A percentile compares a stretch with the other conserved stretches of the same genome.
phyloP scores from a whole-genome alignment of 2,329 filamentous ascomycete genomes.

The Stagonosporopsis rhizophila region DNA sequence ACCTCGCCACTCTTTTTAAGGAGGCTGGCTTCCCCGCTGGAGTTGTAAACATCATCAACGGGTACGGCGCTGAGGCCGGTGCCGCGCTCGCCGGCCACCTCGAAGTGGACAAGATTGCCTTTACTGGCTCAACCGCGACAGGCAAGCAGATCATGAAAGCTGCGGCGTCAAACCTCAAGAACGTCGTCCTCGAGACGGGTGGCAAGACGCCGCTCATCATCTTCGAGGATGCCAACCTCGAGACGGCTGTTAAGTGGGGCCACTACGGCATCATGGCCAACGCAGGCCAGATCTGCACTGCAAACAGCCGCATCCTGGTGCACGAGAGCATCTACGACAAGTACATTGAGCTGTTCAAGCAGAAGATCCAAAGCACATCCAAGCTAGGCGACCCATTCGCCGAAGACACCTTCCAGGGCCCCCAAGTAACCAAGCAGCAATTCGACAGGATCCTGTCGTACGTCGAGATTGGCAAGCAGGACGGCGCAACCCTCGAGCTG shows the following conservation, averaged over 20 bases:
- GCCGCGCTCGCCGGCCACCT: background rate
- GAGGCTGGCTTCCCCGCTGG: background rate
- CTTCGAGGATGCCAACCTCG: background rate
- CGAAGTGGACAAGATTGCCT: background rate
- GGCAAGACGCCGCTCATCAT: background rate
- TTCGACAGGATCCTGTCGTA: constrained; percentile 54
- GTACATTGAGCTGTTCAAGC: background rate
- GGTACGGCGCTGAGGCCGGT: background rate
- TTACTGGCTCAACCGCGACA: background rate
- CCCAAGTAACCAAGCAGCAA: constrained; percentile 55
- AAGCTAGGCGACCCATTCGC: background rate
- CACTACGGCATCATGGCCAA: too few relatives aligned
- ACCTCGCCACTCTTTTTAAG: background rate
- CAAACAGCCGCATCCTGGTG: background rate
- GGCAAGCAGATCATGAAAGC: background rate
- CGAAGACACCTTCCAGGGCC: constrained; percentile 15
- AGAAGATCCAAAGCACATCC: too few relatives aligned
- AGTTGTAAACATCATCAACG: background rate
- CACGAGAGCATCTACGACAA: background rate
- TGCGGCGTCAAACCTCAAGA: background rate
- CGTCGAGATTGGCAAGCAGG: constrained; percentile 53
- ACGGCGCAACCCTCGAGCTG: constrained; percentile 56
- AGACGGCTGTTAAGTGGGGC: background rate
- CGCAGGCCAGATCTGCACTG: background rate
- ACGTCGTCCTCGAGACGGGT: background rate